A percentile compares a stretch with the other conserved stretches of the same genome.
phyloP scores from a whole-genome alignment of 352 stramenopile species.

The Lagenidium sp. region DNA sequence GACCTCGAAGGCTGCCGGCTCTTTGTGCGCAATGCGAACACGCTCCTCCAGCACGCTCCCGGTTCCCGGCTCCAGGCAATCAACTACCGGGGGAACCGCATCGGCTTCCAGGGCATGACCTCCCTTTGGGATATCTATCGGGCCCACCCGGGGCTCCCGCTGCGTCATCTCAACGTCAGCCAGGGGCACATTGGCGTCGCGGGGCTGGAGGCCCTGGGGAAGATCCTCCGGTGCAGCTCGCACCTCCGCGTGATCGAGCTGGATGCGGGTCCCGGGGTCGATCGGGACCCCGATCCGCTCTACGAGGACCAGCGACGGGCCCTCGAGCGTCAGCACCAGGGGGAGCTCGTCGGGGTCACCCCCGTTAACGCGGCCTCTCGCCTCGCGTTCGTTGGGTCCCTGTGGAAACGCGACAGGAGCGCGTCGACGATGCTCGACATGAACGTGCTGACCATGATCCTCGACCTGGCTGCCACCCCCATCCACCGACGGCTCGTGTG shows the following conservation, averaged over 20 bases:
- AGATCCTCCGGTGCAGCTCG: neutral
- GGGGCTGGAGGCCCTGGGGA: neutral
- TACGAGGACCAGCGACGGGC: neutral
- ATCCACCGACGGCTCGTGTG: neutral
- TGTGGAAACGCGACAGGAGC: neutral
- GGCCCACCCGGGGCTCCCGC: neutral
- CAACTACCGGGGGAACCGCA: constrained; percentile 1
- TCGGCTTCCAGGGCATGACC: neutral
- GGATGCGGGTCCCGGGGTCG: neutral
- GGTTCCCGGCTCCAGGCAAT: neutral
- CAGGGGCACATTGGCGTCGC: constrained; percentile 1
- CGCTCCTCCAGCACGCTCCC: neutral
- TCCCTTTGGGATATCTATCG: neutral
- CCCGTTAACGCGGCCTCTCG: neutral
- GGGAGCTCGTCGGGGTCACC: neutral
- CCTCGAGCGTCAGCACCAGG: neutral
- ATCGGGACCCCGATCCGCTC: neutral
- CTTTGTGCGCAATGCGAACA: neutral
- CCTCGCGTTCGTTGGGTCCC: neutral
- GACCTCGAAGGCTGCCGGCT: constrained; percentile 8
- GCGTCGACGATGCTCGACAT: neutral
- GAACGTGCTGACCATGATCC: neutral
- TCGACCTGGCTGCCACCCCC: neutral
- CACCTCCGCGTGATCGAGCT: neutral
- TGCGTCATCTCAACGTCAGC: constrained; percentile 2